Base-by-base conservation (phyloP, 164 flowering plant genomes). In the Macadamia integrifolia region DNA sequence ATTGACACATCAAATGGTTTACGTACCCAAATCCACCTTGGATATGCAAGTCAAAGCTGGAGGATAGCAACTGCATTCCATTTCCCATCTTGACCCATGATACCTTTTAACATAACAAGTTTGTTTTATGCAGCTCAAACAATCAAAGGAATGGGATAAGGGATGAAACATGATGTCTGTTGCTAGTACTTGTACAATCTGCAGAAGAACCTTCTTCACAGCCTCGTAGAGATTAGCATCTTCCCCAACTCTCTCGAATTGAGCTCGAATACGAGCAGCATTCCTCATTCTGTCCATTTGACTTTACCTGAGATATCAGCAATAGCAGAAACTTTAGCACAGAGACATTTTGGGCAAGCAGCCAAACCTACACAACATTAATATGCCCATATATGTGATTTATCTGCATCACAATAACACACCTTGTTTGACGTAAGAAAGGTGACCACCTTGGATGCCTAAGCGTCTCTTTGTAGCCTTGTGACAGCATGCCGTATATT, bases 211-310 rank as follows among this genome's bases (percentile, higher is more conserved):
- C 94, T 46, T 84, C 90, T 50, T 89, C 98, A 70, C 86, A 87
- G 67, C 86, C 84, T 30, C 91, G 96, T 66, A 93, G 72, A 52
- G 97, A 93, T 2, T 97, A 93, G 78, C 97, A 93, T 74, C 90
- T 82, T 67, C 94, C 98, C 97, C 92, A 93, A 66, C 98, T 91
- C 80, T 89, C 94, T 66, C 90, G 80, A 71, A 86, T 88, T 55
- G 98, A 91, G 75, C 97, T 91, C 55, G 98, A 82, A 76, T 79
- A 80, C 28, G 98, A 93, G 77, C 85, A 88, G 74, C 89, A 87
- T 71, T 86, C 98, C 67, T 88, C 97, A 73, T 69, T 75, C 68
- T 71, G 83, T 66, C 62, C 78, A 68, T 60, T 66, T 64, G 65
- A 86, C 84, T 57, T 80, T 23, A 23, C 98, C 97, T 91, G 83